phyloP scores from a whole-genome alignment of 1,139 yeast species.

The Suhomyces ambrosiae region DNA sequence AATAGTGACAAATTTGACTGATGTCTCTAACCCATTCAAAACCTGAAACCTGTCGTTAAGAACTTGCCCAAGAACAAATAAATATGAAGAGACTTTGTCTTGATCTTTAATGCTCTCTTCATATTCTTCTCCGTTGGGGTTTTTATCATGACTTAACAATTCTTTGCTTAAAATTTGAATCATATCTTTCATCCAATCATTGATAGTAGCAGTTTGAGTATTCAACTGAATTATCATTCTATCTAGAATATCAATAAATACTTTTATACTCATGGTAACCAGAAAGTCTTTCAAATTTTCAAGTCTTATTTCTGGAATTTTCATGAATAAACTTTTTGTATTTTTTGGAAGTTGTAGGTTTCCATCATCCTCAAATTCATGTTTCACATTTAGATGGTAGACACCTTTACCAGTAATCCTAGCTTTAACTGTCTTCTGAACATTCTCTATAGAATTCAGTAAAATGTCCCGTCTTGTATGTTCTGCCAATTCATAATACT shows the following conservation, averaged over 20 bases:
- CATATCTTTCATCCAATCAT: conserved; percentile 55
- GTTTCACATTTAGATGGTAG: conserved; percentile 16
- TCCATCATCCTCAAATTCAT: conserved; percentile 34
- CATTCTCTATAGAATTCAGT: conserved; percentile 44
- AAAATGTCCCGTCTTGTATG: conserved; percentile 54
- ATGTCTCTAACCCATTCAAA: conserved; percentile 29
- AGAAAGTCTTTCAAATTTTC: conserved; percentile 20
- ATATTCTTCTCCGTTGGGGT: conserved; percentile 79
- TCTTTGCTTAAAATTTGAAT: conserved; percentile 47
- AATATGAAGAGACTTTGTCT: conserved; percentile 63
- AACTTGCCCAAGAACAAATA: conserved; percentile 60
- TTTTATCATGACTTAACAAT: conserved; percentile 45
- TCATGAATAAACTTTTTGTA: conserved; percentile 36
- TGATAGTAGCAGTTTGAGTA: conserved; percentile 57
- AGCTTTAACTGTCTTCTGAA: conserved; percentile 27
- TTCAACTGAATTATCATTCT: conserved; percentile 47
- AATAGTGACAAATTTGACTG: conserved; percentile 24
- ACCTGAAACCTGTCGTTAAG: conserved; percentile 55
- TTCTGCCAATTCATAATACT: conserved; percentile 68
- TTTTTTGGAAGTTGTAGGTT: conserved; percentile 34
- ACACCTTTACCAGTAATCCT: conserved; percentile 31
- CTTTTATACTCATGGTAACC: conserved; percentile 25
- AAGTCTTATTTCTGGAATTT: conserved; percentile 31
- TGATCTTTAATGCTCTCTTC: conserved; percentile 72
- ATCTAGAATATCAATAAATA: conserved; percentile 23